phyloP scores from a whole-genome alignment of 1,284 basidiomycete species.

The Malassezia obtusa region DNA sequence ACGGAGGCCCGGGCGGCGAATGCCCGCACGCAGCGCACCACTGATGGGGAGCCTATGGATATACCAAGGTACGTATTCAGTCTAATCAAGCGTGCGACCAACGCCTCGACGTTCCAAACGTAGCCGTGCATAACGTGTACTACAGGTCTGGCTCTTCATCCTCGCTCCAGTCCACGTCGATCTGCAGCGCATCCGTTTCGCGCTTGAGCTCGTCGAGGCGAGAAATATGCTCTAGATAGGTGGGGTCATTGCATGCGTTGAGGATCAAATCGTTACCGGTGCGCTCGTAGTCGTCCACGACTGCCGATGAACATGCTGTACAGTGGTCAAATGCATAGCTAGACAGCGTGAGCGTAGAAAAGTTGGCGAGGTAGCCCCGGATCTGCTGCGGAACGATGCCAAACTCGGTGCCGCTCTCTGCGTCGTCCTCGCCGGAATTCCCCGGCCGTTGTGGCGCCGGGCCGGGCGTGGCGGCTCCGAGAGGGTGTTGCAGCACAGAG shows the following conservation, averaged over 20 bases:
- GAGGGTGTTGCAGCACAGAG: constrained; percentile 69
- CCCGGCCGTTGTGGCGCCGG: neutral
- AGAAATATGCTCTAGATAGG: constrained; percentile 69
- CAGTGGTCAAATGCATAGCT: constrained; percentile 79
- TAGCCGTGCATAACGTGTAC: neutral
- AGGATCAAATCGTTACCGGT: constrained; percentile 70
- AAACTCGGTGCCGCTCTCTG: constrained; percentile 1
- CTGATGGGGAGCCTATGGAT: neutral
- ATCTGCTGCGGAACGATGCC: constrained; percentile 61
- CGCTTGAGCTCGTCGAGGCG: constrained; percentile 61
- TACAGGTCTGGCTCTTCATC: neutral
- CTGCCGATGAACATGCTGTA: constrained; percentile 61
- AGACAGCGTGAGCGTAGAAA: constrained; percentile 69
- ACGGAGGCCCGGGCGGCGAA: neutral
- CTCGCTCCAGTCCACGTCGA: constrained; percentile 27
- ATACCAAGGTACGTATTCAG: neutral
- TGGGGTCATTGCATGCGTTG: constrained; percentile 68
- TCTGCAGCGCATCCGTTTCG: constrained; percentile 30
- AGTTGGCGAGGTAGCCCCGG: constrained; percentile 76
- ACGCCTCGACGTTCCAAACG: constrained; percentile 2
- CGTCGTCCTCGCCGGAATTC: neutral
- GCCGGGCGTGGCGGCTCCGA: constrained; percentile 18
- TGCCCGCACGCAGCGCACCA: neutral
- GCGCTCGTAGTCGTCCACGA: constrained; percentile 50
- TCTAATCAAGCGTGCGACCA: neutral